Evolutionary conservation across 352 stramenopile genomes (phyloP).

Genomic region (Phytophthora agathidicida): DNA sequence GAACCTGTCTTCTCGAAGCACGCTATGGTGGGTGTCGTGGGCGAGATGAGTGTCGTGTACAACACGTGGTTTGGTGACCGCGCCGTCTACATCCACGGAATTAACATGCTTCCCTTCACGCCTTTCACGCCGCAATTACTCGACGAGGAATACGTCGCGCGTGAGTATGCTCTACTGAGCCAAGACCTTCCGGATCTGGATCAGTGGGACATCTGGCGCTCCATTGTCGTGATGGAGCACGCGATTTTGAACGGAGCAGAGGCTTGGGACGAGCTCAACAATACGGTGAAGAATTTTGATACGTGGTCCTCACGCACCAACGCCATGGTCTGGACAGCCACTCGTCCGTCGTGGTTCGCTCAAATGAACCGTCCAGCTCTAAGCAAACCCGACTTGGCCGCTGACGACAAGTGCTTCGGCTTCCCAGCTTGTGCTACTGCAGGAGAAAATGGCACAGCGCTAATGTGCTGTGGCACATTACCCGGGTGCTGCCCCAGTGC

Average conservation of each 20-base stretch:
- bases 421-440: conserved; percentile 58
- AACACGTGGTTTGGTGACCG: conserved; percentile 86
- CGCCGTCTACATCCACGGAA: conserved; percentile 80
- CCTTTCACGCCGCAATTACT: conserved; percentile 70
- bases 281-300: conserved; percentile 59
- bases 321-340: conserved; percentile 77
- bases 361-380: conserved; percentile 45
- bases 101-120: conserved; percentile 88
- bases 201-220: conserved; percentile 73
- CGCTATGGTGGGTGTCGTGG: conserved; percentile 81
- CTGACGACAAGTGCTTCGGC: conserved; percentile 70
- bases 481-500: conserved; percentile 74
- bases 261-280: conserved; percentile 70
- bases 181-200: conserved; percentile 47
- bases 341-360: conserved; percentile 69
- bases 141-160: conserved; percentile 58
- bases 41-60: conserved; percentile 80
- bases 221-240: conserved; percentile 72
- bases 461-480: conserved; percentile 70
- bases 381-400: conserved; percentile 35
- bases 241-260: conserved; percentile 63
- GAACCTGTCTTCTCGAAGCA: conserved; percentile 77
- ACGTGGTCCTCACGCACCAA: conserved; percentile 81
- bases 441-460: conserved; percentile 60
- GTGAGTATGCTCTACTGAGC: conserved; percentile 60